phyloP scores from a whole-genome alignment of 1,284 basidiomycete genomes.

The Exsudoporus floridanus region DNA sequence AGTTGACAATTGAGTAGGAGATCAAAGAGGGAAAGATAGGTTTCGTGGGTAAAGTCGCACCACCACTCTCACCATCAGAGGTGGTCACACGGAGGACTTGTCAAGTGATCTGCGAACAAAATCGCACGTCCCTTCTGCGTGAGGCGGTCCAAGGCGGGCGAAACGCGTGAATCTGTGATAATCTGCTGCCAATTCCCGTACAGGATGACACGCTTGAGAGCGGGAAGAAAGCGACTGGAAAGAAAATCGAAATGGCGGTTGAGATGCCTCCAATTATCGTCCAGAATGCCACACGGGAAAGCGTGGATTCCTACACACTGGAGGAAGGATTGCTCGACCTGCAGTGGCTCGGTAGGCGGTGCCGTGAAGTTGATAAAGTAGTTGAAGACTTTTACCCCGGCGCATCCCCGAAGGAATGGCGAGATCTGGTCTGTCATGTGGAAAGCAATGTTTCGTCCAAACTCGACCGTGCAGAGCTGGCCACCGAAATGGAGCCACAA shows the following conservation, averaged over 20 bases:
- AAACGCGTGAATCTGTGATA: slow-evolving; percentile 37
- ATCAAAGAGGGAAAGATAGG: not conserved
- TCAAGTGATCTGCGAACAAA: slow-evolving; percentile 11
- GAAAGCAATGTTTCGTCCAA: slow-evolving; percentile 56
- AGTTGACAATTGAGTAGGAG: not conserved
- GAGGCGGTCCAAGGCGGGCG: slow-evolving; percentile 15
- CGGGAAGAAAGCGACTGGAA: slow-evolving; percentile 38
- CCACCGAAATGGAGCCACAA: slow-evolving; percentile 51
- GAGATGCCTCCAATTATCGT: slow-evolving; percentile 45
- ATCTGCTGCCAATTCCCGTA: slow-evolving; percentile 51
- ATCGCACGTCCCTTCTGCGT: slow-evolving; percentile 22
- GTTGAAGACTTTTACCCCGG: slow-evolving; percentile 50
- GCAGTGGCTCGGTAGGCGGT: slow-evolving; percentile 25
- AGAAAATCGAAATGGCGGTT: slow-evolving; percentile 48
- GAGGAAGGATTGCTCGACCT: slow-evolving; percentile 38
- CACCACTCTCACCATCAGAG: slow-evolving; percentile 13
- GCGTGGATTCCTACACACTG: slow-evolving; percentile 51
- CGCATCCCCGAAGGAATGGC: slow-evolving; percentile 46
- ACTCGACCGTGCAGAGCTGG: slow-evolving; percentile 55
- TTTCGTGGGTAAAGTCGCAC: not conserved
- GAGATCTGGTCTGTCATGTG: slow-evolving; percentile 47
- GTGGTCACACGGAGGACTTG: slow-evolving; percentile 20
- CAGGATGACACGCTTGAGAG: slow-evolving; percentile 42
- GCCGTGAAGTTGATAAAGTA: slow-evolving; percentile 57
- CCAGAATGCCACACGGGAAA: slow-evolving; percentile 40